These are phyloP conservation scores for Colletotrichum gloeosporioides DNA, from an alignment of 2,329 filamentous ascomycete species.

Conservation along the genomic window DNA sequence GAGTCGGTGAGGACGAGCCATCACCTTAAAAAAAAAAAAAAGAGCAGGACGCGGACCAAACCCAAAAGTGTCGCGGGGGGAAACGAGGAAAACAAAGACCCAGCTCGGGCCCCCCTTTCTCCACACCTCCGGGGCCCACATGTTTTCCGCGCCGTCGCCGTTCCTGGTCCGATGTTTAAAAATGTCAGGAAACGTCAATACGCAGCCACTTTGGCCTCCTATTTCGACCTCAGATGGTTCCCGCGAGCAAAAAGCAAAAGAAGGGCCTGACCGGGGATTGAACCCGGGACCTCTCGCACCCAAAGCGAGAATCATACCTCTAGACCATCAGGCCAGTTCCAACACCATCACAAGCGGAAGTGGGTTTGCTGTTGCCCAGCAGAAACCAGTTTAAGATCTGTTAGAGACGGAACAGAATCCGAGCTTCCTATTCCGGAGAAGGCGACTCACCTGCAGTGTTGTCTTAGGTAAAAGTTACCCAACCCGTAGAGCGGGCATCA, in stretches of 20 bases:
- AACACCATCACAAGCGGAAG: not conserved
- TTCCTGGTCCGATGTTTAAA: not conserved
- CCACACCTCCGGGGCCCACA: not conserved
- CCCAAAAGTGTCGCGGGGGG: not conserved
- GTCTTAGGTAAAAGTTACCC: not conserved
- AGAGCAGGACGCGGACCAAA: not conserved
- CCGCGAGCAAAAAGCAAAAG: not conserved
- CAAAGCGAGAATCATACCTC: slow-evolving; percentile 41
- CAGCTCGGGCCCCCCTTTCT: not conserved
- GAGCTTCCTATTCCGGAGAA: not conserved
- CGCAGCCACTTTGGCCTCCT: not conserved
- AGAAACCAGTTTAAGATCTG: fast-evolving
- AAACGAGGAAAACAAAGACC: not conserved
- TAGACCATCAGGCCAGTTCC: slow-evolving; percentile 32
- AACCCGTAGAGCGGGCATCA: not conserved
- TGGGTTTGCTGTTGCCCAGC: not conserved
- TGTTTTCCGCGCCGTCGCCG: not conserved
- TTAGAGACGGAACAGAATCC: not conserved
- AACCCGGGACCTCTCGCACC: slow-evolving; percentile 40
- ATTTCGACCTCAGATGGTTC: not conserved
- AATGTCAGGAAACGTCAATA: not conserved
- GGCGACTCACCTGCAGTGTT: not conserved
- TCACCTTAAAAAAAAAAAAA: not conserved
- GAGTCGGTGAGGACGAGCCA: not conserved
- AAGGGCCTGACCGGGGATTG: slow-evolving; percentile 30